Evolutionary conservation across 2,329 filamentous ascomycete genomes (phyloP), one percentile per base, ranked within the genome.

Genomic region (Trichoderma oligosporum): DNA sequence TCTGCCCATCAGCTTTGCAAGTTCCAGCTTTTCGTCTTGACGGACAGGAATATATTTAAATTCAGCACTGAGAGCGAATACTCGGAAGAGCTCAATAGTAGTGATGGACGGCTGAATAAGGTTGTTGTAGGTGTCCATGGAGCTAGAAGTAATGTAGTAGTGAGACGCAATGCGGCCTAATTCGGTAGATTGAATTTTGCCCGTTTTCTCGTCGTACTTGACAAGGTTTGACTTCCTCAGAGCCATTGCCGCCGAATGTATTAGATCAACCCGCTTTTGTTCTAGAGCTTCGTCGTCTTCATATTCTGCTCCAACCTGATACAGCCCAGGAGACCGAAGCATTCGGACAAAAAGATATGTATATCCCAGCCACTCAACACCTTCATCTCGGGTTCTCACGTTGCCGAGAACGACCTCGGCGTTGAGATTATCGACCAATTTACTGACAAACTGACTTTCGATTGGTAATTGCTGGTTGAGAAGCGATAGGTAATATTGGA

Each of bases 21-120:
- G 80, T 73, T 99, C 94, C 29, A 99, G 79, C 77, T 97, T 97
- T 78, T 99, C 94, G 66, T 99, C 94, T 68, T 97, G 92, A 39
- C 94, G 88, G 33, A 99, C 93, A 2, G 94, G 94, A 39, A 99
- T 99, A 72, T 96, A 99, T 73, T 97, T 97, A 81, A 99, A 99
- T 72, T 99, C 94, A 56, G 95, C 91, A 68, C 94, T 97, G 33
- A 97, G 82, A 11, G 95, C 88, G 69, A 99, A 99, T 25, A 99
- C 86, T 39, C 95, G 87, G 84, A 99, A 97, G 39, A 99, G 82
- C 73, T 99, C 94, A 62, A 99, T 96, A 5, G 89, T 89, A 24
- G 89, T 91, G 65, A 97, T 94, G 9, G 88, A 91, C 12, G 93
- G 91, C 69, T 97, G 92, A 46, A 99, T 90, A 63, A 97, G 87